Base-by-base conservation (phyloP, 169 alveolate species). In the Perkinsus marinus region DNA sequence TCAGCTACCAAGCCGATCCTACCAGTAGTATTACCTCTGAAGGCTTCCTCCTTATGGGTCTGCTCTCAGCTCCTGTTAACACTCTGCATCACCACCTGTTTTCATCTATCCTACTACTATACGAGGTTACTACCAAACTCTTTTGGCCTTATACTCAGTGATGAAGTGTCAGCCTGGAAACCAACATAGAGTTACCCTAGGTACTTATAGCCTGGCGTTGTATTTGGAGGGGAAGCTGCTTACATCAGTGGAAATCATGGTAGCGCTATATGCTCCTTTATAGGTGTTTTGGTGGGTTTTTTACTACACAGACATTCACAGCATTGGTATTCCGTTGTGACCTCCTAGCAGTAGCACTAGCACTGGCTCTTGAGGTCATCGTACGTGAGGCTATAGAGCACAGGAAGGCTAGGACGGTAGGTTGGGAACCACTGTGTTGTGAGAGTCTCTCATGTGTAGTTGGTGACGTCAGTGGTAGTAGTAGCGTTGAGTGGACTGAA, bases 41-140 rank as follows among this genome's bases (percentile, higher is more conserved):
- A n/a, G n/a, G n/a, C n/a, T n/a, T n/a, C n/a, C n/a, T n/a, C n/a
- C n/a, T n/a, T n/a, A n/a, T n/a, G n/a, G n/a, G n/a, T n/a, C n/a
- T n/a, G n/a, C 19, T 41, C 46, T 10, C 10, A 6, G 46, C 46
- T 41, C 19, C 46, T 41, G 46, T 41, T 41, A 10, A 57, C 79
- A 13, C 79, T 57, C 30, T 57, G 79, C 34, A 57, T 57, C 79
- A 57, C 79, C 9, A 90, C 90, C 9, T 93, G 94, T 90, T 95
- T 95, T 79, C 96, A 95, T 69, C 57, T 89, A 6, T 92, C 94
- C 79, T 95, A 93, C 69, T 95, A 95, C 79, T 90, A 92, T 37
- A 90, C 95, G 0, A 47, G 96, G 34, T 94, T 95, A 10, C 94
- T 95, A 0, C 95, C 95, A 9, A 95, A 95, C 39, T 92, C 95